Percentiles rank a stretch among this genome's conserved stretches.
Evolutionary conservation across 2,329 filamentous ascomycete species (phyloP).

Genomic region (Xylariomycetidae sp.): DNA sequence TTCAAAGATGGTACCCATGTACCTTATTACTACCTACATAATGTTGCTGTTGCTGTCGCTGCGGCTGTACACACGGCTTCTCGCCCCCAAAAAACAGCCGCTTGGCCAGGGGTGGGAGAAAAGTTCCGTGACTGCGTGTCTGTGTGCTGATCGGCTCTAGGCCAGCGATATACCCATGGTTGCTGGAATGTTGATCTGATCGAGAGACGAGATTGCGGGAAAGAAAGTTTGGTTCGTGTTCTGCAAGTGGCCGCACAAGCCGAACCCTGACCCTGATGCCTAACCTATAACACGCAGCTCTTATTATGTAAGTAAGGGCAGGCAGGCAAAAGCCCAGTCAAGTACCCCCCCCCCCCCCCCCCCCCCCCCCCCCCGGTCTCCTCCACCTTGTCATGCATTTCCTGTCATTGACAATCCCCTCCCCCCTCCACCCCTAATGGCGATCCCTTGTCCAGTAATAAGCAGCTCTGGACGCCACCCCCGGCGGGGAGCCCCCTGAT

Average conservation of each 20-base stretch:
- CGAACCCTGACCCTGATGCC: conserved; percentile 14
- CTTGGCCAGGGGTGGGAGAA: neutral
- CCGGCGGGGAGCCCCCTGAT: no score
- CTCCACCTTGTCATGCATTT: conserved; percentile 10
- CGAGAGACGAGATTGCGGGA: conserved; percentile 7
- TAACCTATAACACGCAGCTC: conserved; percentile 1
- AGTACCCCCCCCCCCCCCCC: neutral
- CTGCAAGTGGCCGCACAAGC: conserved; percentile 25
- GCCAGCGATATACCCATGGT: conserved; percentile 1
- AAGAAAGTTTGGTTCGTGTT: conserved; percentile 19
- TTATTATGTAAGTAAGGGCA: no score
- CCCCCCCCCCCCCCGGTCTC: conserved; percentile 4
- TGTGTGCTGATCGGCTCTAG: conserved; percentile 15
- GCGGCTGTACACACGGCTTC: conserved; percentile 3
- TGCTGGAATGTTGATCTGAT: conserved; percentile 13
- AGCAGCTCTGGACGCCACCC: no score
- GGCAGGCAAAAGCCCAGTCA: no score
- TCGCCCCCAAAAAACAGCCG: neutral
- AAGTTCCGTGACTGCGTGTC: no score
- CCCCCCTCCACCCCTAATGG: no score
- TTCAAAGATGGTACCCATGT: no score
- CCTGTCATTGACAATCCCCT: conserved; percentile 5
- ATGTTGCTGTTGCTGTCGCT: conserved; percentile 4
- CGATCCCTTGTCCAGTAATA: no score
- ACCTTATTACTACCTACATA: no score